These are phyloP conservation scores for Stemphylium vesicarium DNA, from an alignment of 2,329 filamentous ascomycete species.

Conservation along the genomic window DNA sequence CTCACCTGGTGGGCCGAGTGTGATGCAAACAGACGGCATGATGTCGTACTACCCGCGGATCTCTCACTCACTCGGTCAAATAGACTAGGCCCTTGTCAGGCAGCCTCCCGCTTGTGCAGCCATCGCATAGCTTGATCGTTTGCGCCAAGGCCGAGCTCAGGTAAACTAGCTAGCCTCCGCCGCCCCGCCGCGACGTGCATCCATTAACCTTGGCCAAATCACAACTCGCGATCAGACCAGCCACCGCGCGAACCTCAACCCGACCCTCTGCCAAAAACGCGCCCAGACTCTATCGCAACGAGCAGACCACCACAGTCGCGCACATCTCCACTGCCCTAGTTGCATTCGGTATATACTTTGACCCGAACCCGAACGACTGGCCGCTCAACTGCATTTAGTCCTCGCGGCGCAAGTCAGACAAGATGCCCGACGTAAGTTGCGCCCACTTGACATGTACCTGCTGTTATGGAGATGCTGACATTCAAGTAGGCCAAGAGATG, in stretches of 20 bases:
- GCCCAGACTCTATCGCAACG: conserved; percentile 17
- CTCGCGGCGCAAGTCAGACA: conserved; percentile 25
- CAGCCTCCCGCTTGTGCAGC: conserved; percentile 10
- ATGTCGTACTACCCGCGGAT: too few species aligned
- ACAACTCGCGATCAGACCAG: conserved; percentile 30
- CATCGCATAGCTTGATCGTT: conserved; percentile 12
- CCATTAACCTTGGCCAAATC: conserved; percentile 24
- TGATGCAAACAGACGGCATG: too few species aligned
- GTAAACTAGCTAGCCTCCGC: conserved; percentile 10
- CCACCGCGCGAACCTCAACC: conserved; percentile 24
- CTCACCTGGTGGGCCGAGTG: not conserved
- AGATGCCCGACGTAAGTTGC: conserved; percentile 55
- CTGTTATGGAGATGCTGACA: conserved; percentile 16
- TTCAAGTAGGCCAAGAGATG: conserved; percentile 74
- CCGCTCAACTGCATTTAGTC: conserved; percentile 1
- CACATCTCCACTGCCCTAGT: not conserved
- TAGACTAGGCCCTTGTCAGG: conserved; percentile 5
- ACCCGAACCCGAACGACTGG: not conserved
- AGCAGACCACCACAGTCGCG: not conserved
- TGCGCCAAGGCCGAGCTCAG: conserved; percentile 23
- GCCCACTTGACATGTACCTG: not conserved
- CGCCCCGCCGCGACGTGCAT: conserved; percentile 19
- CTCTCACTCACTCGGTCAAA: not conserved
- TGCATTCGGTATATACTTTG: not conserved
- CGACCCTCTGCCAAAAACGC: conserved; percentile 18